phyloP scores from a whole-genome alignment of 2,329 filamentous ascomycete genomes.

The Ramichloridium luteum region DNA sequence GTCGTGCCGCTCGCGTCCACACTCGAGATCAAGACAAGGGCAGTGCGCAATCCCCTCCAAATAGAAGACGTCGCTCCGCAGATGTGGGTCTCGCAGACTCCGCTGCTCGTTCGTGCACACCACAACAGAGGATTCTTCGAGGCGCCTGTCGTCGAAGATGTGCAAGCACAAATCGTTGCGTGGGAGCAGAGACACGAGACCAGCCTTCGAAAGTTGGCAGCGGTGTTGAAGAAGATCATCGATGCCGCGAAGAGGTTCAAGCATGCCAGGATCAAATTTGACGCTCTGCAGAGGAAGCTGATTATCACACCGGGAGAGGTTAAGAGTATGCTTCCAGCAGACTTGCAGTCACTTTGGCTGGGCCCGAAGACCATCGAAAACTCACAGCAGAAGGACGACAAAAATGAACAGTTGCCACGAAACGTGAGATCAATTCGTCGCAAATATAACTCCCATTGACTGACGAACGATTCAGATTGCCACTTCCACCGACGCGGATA shows the following conservation, averaged over 20 bases:
- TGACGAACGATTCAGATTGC: too few relatives aligned
- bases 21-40: conserved; percentile 37
- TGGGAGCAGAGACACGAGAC: not conserved
- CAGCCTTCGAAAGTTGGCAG: not conserved
- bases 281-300: not conserved
- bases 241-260: not conserved
- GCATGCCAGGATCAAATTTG: not conserved
- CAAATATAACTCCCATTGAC: too few relatives aligned
- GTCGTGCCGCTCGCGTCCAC: conserved; percentile 26
- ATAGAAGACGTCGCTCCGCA: conserved; percentile 29
- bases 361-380: too few relatives aligned
- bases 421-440: too few relatives aligned
- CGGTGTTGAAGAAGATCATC: not conserved
- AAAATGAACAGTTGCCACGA: too few relatives aligned
- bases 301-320: not conserved
- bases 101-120: conserved; percentile 36
- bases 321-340: not conserved
- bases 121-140: conserved; percentile 28
- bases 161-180: not conserved
- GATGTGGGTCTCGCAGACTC: conserved; percentile 37
- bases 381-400: too few relatives aligned
- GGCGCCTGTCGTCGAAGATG: conserved; percentile 1
- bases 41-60: conserved; percentile 23
- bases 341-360: not conserved
- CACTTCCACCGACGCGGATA: too few relatives aligned